Conservation (phyloP, 176 grass and related monocot species). For the Secale cereale region DNA sequence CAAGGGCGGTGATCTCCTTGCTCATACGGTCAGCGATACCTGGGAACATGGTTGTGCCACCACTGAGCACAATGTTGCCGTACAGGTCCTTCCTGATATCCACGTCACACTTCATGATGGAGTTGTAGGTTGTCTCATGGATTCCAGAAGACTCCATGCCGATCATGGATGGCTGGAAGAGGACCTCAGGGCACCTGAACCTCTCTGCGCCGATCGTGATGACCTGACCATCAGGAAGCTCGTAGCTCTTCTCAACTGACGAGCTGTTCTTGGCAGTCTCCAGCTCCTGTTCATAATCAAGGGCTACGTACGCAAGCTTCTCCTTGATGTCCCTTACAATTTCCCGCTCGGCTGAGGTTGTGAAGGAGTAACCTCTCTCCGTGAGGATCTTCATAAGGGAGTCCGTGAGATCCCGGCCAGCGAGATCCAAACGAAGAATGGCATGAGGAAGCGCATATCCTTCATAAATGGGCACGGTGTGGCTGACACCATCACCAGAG, state of each 20-base stretch:
- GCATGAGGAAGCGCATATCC: constrained; percentile 71
- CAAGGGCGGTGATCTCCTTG: constrained; percentile 77
- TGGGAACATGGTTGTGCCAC: constrained; percentile 76
- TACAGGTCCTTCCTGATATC: constrained; percentile 84
- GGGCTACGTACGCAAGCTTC: constrained; percentile 66
- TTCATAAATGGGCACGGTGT: constrained; percentile 78
- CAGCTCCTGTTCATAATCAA: constrained; percentile 70
- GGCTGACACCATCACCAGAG: constrained; percentile 81
- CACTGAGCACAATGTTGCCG: constrained; percentile 81
- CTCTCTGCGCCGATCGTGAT: constrained; percentile 75
- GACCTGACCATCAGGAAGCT: constrained; percentile 72
- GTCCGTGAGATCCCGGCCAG: constrained; percentile 58
- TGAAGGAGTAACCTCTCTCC: constrained; percentile 69
- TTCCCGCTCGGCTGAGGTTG: constrained; percentile 64
- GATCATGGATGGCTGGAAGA: constrained; percentile 84
- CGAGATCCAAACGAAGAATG: constrained; percentile 74
- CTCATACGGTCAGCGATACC: constrained; percentile 86
- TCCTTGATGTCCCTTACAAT: constrained; percentile 86
- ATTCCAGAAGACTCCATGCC: constrained; percentile 76
- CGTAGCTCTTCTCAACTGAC: constrained; percentile 70
- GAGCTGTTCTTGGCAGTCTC: constrained; percentile 77
- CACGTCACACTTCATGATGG: constrained; percentile 92
- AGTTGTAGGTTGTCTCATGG: constrained; percentile 83
- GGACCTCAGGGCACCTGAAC: constrained; percentile 84
- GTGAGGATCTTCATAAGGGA: constrained; percentile 78